Base-by-base conservation (phyloP, 768 basidiomycete genomes). In the Boletus rubescentipes region DNA sequence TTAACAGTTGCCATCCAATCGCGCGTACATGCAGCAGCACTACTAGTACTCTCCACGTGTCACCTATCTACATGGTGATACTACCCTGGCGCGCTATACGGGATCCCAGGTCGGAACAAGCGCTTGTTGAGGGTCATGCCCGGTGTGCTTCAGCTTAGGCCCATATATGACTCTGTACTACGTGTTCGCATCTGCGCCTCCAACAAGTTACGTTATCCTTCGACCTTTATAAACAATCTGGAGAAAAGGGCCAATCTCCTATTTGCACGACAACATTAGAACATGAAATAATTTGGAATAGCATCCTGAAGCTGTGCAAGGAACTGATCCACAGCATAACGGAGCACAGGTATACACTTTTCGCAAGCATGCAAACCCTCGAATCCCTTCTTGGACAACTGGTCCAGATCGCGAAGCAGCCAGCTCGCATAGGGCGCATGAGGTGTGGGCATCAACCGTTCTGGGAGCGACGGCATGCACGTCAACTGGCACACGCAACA, bases 371-470 rank as follows among this genome's bases (percentile, higher is more conserved):
- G 9, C 37, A 57, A 46, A 9, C 21, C n/a, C 5, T 8, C 16
- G 15, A 16, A 41, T 10, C 23, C 16, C 5, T 44, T 41, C 32
- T 21, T 21, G 21, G 44, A 49, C 39, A 70, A 23, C 18, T 10
- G 11, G 15, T 50, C 38, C 35, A 71, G 56, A 38, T 65, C 61
- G 34, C 49, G 62, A 36, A 70, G 47, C 9, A 70, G 49, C 65
- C 64, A 67, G 32, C 43, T 54, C 5, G 40, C 47, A 36, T 51
- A 61, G 0, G 64, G 59, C 8, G 59, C 60, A 9, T 53, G 38
- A 16, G 47, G 46, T 6, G 51, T 32, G 7, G 53, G 46, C 21
- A 49, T 16, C 43, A 70, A 23, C n/a, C 30, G 40, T 15, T 45
- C 45, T 2, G 51, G 42, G 38, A 64, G 45, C 53, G 54, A 35